Percentiles rank a stretch among this genome's conserved stretches.
These are phyloP conservation scores for Globisporangium apiculatum DNA, from an alignment of 352 stramenopile species.

Conservation along the genomic window DNA sequence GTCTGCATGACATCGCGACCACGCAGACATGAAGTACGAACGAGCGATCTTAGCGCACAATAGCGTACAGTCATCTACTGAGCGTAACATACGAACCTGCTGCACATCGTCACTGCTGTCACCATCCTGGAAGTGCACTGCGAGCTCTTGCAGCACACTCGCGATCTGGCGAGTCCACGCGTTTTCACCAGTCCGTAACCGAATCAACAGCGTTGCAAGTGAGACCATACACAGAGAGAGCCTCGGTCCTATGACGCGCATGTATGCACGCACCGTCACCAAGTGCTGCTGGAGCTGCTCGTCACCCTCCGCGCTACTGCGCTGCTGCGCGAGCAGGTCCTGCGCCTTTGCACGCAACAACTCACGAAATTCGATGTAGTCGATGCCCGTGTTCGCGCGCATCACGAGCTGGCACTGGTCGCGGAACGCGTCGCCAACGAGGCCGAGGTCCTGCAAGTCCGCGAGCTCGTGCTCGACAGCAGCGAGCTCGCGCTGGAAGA, in stretches of 20 bases:
- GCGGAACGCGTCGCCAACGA: conserved; percentile 43
- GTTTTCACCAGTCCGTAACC: background rate
- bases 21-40: too few relatives aligned
- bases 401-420: conserved; percentile 73
- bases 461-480: conserved; percentile 57
- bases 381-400: conserved; percentile 71
- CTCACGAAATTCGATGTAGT: conserved; percentile 57
- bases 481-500: conserved; percentile 55
- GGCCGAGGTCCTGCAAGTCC: conserved; percentile 54
- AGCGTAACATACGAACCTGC: background rate
- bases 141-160: conserved; percentile 3
- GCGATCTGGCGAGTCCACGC: background rate
- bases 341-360: conserved; percentile 43
- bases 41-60: too few relatives aligned
- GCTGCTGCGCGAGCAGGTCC: conserved; percentile 16
- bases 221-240: too few relatives aligned
- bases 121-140: background rate
- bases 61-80: background rate
- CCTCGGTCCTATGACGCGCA: too few relatives aligned
- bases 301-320: background rate
- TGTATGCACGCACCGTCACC: background rate
- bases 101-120: background rate
- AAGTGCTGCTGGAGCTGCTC: background rate
- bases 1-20: too few relatives aligned
- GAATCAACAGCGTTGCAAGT: background rate